Conservation (phyloP, 1,284 basidiomycete genomes). For the Papiliotrema fonsecae region DNA sequence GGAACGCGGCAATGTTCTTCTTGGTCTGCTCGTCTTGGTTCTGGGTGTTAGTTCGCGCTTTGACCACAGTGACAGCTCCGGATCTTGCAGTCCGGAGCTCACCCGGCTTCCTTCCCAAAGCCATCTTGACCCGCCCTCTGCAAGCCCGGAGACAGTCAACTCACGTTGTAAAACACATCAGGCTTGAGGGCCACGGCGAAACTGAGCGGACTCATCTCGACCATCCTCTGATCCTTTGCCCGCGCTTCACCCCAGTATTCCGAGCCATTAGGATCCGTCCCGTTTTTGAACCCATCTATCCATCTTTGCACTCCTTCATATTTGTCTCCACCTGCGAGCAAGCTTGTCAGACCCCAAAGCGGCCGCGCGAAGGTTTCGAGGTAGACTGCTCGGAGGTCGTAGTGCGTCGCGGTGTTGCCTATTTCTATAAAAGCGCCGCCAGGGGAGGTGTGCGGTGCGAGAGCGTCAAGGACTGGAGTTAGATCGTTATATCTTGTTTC, state of each 20-base stretch:
- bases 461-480: slow-evolving; percentile 57
- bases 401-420: slow-evolving; percentile 68
- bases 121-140: too few relatives aligned
- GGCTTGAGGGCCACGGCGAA: slow-evolving; percentile 64
- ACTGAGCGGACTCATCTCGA: slow-evolving; percentile 71
- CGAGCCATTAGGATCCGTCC: slow-evolving; percentile 59
- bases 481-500: background rate
- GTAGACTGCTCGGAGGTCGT: slow-evolving; percentile 66
- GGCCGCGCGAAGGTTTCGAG: slow-evolving; percentile 72
- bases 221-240: slow-evolving; percentile 74
- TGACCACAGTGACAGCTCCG: too few relatives aligned
- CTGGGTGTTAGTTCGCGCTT: too few relatives aligned
- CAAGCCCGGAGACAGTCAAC: too few relatives aligned
- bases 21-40: slow-evolving; percentile 56
- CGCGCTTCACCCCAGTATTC: slow-evolving; percentile 74
- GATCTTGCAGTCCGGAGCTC: background rate
- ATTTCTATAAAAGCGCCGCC: slow-evolving; percentile 66
- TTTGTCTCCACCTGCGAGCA: slow-evolving; percentile 59
- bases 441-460: slow-evolving; percentile 63
- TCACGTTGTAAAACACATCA: slow-evolving; percentile 59
- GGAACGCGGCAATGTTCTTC: slow-evolving; percentile 60
- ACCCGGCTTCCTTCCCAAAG: background rate
- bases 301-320: slow-evolving; percentile 58
- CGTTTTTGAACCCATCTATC: slow-evolving; percentile 61
- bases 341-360: slow-evolving; percentile 66